A percentile compares a stretch with the other conserved stretches of the same genome.
phyloP scores from a whole-genome alignment of 140 eudicot species.

The Bidens hawaiensis region DNA sequence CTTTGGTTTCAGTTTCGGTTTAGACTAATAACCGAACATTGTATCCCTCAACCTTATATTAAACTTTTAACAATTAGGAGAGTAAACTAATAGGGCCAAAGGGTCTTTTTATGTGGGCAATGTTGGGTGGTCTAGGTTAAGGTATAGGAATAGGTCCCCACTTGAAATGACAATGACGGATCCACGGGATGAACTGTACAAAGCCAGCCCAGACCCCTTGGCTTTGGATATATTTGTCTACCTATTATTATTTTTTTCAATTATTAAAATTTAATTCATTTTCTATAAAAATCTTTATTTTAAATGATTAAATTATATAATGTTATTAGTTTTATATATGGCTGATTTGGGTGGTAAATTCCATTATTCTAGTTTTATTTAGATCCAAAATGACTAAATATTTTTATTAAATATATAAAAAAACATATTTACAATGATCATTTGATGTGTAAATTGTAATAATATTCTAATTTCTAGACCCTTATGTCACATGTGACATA shows the following conservation, averaged over 20 bases:
- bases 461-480: too few species aligned
- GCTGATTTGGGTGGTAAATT: neutral
- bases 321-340: neutral
- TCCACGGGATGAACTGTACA: slow-evolving; percentile 41
- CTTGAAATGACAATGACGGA: slow-evolving; percentile 32
- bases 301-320: neutral
- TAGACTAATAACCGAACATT: too few species aligned
- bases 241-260: neutral
- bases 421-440: neutral
- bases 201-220: slow-evolving; percentile 14
- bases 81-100: neutral
- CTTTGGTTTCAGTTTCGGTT: too few species aligned
- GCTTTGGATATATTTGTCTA: slow-evolving; percentile 7
- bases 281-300: neutral
- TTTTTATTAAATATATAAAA: too few species aligned
- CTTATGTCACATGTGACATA: too few species aligned
- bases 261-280: neutral
- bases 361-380: too few species aligned
- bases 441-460: neutral
- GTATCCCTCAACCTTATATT: neutral
- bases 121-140: slow-evolving; percentile 7
- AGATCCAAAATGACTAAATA: neutral
- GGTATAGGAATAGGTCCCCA: slow-evolving; percentile 28
- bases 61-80: too few species aligned
- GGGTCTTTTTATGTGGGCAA: neutral